A percentile compares a stretch with the other conserved stretches of the same genome.
phyloP scores from a whole-genome alignment of 371 early-diverging fungal genomes.

The Coemansia sp. region DNA sequence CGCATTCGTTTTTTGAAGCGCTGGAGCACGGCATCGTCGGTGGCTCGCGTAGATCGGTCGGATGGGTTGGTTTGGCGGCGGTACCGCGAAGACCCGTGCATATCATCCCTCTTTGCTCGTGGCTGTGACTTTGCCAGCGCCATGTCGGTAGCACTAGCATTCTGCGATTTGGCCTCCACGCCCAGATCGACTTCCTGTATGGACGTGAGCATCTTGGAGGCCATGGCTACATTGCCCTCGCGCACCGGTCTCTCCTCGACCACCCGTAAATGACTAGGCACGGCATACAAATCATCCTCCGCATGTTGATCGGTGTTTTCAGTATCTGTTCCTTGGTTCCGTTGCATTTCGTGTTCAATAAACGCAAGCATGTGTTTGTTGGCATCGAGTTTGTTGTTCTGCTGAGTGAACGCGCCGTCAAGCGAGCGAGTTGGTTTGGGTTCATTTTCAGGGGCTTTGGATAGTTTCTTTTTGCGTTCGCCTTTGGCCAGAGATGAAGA shows the following conservation, averaged over 20 bases:
- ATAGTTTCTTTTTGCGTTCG: slow-evolving; percentile 24
- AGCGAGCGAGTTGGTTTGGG: slow-evolving; percentile 56
- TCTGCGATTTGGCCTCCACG: slow-evolving; percentile 59
- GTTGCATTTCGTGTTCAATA: slow-evolving; percentile 73
- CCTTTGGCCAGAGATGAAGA: slow-evolving; percentile 61
- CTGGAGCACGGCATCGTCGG: slow-evolving; percentile 77
- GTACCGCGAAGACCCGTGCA: slow-evolving; percentile 6
- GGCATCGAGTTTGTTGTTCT: slow-evolving; percentile 80
- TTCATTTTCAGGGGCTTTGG: slow-evolving; percentile 24
- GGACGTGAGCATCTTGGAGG: slow-evolving; percentile 87
- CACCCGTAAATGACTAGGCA: slow-evolving; percentile 74
- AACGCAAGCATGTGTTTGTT: slow-evolving; percentile 89
- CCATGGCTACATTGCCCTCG: slow-evolving; percentile 86
- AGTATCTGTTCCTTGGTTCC: slow-evolving; percentile 28
- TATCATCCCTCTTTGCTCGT: not conserved
- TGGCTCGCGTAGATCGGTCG: slow-evolving; percentile 62
- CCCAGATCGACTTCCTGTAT: slow-evolving; percentile 94
- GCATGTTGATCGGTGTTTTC: not conserved
- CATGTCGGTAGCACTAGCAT: slow-evolving; percentile 28
- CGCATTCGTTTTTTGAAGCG: slow-evolving; percentile 79
- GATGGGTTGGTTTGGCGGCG: slow-evolving; percentile 34
- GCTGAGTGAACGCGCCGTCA: slow-evolving; percentile 74
- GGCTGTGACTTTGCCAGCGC: slow-evolving; percentile 8
- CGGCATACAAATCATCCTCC: slow-evolving; percentile 65
- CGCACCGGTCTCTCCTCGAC: slow-evolving; percentile 58